phyloP scores from a whole-genome alignment of 1,284 basidiomycete species.

The Moniliella sp. region DNA sequence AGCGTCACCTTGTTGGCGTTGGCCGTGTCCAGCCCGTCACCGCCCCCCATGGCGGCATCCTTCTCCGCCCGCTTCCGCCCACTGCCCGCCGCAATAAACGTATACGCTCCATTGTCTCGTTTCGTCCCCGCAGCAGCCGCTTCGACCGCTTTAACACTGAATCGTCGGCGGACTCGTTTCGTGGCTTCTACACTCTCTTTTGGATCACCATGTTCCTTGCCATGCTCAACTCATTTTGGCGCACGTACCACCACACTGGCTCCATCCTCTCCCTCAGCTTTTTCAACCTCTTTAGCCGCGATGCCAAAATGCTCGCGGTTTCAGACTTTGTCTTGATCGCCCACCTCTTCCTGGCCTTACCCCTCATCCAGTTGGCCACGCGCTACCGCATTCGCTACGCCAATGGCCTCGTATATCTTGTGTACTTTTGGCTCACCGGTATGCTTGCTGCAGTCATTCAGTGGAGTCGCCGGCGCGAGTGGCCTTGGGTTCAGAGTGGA shows the following conservation, averaged over 20 bases:
- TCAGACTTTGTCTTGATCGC: slow-evolving; percentile 61
- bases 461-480: slow-evolving; percentile 39
- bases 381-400: slow-evolving; percentile 39
- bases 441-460: slow-evolving; percentile 19
- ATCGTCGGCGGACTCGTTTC: slow-evolving; percentile 8
- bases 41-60: too few species aligned
- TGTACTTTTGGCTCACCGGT: slow-evolving; percentile 17
- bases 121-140: slow-evolving; percentile 11
- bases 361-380: slow-evolving; percentile 41
- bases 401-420: slow-evolving; percentile 8
- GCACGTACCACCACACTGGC: slow-evolving; percentile 39
- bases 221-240: slow-evolving; percentile 23
- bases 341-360: slow-evolving; percentile 53
- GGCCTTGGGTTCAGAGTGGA: slow-evolving; percentile 95
- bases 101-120: slow-evolving; percentile 20
- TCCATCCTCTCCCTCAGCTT: slow-evolving; percentile 53
- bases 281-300: slow-evolving; percentile 64
- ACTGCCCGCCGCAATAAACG: slow-evolving; percentile 7
- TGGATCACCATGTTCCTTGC: slow-evolving; percentile 26
- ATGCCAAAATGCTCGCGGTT: slow-evolving; percentile 59
- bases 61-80: too few species aligned
- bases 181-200: slow-evolving; percentile 31
- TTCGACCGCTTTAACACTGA: slow-evolving; percentile 21
- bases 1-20: too few species aligned
- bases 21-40: too few species aligned